Base-by-base conservation (phyloP, 441 rosid genomes). In the Theobroma grandiflorum region DNA sequence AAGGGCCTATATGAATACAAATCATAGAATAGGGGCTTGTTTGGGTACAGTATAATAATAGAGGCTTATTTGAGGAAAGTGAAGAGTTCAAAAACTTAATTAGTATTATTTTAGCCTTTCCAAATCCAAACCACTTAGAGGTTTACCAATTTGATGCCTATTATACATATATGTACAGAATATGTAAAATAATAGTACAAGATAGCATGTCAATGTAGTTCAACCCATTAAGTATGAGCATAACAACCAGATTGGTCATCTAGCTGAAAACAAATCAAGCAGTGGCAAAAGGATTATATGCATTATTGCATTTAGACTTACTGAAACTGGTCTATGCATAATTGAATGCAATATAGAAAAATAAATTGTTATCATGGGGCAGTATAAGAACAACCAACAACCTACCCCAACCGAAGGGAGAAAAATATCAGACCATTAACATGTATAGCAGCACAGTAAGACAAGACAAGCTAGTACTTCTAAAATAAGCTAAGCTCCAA, bases 401-500 rank as follows among this genome's bases (percentile, higher is more conserved):
- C 64, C 64, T 3, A 22, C 10, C 33, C 64, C 12, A 59, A 59
- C 35, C 6, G 26, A 59, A 22, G 35, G 10, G 33, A 22, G 14
- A 9, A 59, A 59, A 58, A 10, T 1, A 0, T 10, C 5, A 8
- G 16, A 61, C 66, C 38, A 31, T 4, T 33, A 15, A 6, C 15
- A 63, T 53, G 35, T 11, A 53, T 37, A 4, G 49, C 63, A 53
- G 35, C 47, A 53, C 16, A 40, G 43, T 5, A 72, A 20, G 50
- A 55, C 33, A 31, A 55, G 37, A 11, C 20, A 38, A 73, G 76
- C 76, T 55, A 55, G 50, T 37, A 26, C 47, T 10, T 31, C 26
- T 50, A 72, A 5, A 37, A 72, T 72, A 11, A 53, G 53, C 64
- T n/a, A 55, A 53, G 76, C 63, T 37, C 76, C 49, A 72, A 53